Evolutionary conservation across 176 grass and related monocot genomes (phyloP).

Genomic region (Stipa capillata): DNA sequence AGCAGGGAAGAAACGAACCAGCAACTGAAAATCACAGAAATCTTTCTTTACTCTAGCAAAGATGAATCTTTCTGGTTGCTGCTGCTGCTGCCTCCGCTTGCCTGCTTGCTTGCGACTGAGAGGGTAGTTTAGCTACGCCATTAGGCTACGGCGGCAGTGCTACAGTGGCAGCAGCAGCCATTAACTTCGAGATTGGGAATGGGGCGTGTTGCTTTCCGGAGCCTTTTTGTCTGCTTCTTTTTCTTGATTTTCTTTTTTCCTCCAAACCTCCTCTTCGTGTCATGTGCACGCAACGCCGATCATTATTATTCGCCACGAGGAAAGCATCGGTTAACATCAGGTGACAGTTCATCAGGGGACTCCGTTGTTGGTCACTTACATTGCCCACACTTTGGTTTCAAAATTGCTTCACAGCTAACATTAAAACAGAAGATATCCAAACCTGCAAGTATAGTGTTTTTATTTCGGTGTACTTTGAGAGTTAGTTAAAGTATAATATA

Average conservation of each 20-base stretch:
- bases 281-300: too few species aligned
- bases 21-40: background rate
- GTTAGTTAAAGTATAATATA: too few species aligned
- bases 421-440: too few species aligned
- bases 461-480: too few species aligned
- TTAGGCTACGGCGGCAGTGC: constrained; percentile 7
- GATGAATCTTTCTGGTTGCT: background rate
- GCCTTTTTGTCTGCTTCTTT: constrained; percentile 14
- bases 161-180: background rate
- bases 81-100: too few species aligned
- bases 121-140: background rate
- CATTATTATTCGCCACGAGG: too few species aligned
- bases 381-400: too few species aligned
- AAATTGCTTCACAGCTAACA: too few species aligned
- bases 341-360: too few species aligned
- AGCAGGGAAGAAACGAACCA: background rate
- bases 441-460: too few species aligned
- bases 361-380: too few species aligned
- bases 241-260: background rate
- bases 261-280: background rate
- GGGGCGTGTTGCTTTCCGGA: constrained; percentile 18
- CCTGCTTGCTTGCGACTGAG: background rate
- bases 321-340: too few species aligned
- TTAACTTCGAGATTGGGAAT: constrained; percentile 14
- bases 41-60: background rate